phyloP scores from a whole-genome alignment of 2,329 filamentous ascomycete species.

The Nemania serpens region DNA sequence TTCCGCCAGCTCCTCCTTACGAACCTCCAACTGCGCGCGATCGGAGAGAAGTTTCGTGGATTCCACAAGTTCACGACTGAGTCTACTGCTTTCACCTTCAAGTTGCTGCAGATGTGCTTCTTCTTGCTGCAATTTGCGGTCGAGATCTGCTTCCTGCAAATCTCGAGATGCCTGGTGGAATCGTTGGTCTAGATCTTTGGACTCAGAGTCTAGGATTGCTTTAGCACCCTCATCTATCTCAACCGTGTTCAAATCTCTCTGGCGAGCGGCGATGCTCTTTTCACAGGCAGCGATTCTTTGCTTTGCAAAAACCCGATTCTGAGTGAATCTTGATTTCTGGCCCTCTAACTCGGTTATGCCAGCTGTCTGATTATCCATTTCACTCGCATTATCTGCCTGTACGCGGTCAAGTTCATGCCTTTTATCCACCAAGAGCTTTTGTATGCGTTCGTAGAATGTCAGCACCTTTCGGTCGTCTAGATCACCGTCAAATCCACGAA shows the following conservation, averaged over 20 bases:
- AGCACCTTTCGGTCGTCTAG: slow-evolving; percentile 74
- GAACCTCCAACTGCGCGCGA: slow-evolving; percentile 79
- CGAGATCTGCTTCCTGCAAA: slow-evolving; percentile 68
- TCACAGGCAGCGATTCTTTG: slow-evolving; percentile 77
- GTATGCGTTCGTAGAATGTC: slow-evolving; percentile 77
- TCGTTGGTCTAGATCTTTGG: slow-evolving; percentile 68
- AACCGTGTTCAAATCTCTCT: slow-evolving; percentile 72
- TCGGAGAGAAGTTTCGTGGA: slow-evolving; percentile 81
- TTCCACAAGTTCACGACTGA: slow-evolving; percentile 82
- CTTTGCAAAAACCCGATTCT: slow-evolving; percentile 75
- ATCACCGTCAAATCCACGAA: slow-evolving; percentile 83
- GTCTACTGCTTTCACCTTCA: slow-evolving; percentile 71
- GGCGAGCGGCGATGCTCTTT: slow-evolving; percentile 66
- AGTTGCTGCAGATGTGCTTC: slow-evolving; percentile 69
- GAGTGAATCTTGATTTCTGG: slow-evolving; percentile 70
- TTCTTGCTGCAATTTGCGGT: slow-evolving; percentile 69
- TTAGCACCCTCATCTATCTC: slow-evolving; percentile 84
- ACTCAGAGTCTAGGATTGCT: slow-evolving; percentile 74
- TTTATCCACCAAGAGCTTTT: slow-evolving; percentile 77
- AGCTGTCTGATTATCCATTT: slow-evolving; percentile 73
- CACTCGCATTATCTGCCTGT: slow-evolving; percentile 73
- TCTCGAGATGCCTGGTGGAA: slow-evolving; percentile 67
- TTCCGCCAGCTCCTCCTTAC: slow-evolving; percentile 79
- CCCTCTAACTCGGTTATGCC: slow-evolving; percentile 75
- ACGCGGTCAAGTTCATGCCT: slow-evolving; percentile 76